Evolutionary conservation across 768 basidiomycete species (phyloP), one percentile per base, ranked within the genome.

Genomic region (Suillus occidentalis): DNA sequence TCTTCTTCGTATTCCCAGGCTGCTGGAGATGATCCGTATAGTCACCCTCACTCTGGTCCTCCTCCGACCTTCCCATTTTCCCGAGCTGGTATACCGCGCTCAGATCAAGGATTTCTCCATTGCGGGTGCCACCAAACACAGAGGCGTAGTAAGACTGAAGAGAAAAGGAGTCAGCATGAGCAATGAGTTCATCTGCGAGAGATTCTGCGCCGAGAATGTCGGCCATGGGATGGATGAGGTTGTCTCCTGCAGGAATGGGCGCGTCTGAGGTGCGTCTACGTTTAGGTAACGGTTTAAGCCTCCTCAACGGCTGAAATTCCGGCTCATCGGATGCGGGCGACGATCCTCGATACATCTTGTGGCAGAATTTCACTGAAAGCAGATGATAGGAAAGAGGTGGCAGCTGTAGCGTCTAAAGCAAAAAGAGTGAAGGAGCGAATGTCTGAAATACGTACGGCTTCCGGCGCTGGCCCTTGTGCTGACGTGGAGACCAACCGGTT

Each of bases 1-100:
- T 83, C 79, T 94, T 94, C 85, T 94, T 94, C 57, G 91, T 90
- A 71, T 94, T 94, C 9, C 89, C 89, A 4, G 88, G 91, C 67
- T 92, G 91, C 66, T 85, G 87, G 37, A 88, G 76, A 69, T 90
- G 88, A 73, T 92, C 89, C 18, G 82, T 71, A 68, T 87, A 88
- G 71, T 90, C 90, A 25, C 82, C 86, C 67, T 86, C 87, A 12
- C 78, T 83, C 37, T 82, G 79, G 67, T 83, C 84, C 55, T 87
- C 85, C 45, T 84, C 85, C 62, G 83, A 83, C 67, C 63, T 76
- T 58, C 69, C 64, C 49, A 68, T 76, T 25, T 39, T 71, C 66
- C 66, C 61, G 68, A 62, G 73, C 55, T 69, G 69, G 66, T 72
- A 73, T 55, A 64, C 73, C 42, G 68, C 65, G 59, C 69, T 71